Evolutionary conservation across 352 stramenopile species (phyloP).

Genomic region (Phytophthora tubulina): DNA sequence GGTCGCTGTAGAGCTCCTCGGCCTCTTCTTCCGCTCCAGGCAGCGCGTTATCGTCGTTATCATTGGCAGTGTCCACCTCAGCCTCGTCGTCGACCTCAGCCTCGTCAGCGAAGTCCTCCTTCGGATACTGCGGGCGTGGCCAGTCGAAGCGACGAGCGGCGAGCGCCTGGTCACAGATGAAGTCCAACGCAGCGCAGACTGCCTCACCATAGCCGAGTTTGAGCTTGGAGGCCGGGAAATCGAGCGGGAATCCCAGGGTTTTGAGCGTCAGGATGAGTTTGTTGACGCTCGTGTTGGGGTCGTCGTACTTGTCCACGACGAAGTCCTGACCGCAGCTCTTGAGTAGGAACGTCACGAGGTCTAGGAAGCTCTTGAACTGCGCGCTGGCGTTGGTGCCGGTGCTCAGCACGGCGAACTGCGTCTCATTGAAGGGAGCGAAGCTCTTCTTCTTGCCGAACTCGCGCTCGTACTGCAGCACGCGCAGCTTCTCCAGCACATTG

Average conservation of each 20-base stretch:
- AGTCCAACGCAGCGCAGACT: conserved; percentile 76
- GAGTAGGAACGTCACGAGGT: conserved; percentile 78
- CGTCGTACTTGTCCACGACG: conserved; percentile 89
- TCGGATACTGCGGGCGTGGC: conserved; percentile 75
- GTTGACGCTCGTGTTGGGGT: conserved; percentile 89
- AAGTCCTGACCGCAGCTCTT: conserved; percentile 85
- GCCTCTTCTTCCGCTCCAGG: conserved; percentile 50
- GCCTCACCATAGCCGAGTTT: conserved; percentile 84
- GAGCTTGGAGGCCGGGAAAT: conserved; percentile 84
- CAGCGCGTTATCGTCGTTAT: conserved; percentile 57
- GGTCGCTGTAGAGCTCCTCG: conserved; percentile 76
- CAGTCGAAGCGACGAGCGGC: conserved; percentile 70
- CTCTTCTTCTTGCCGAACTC: conserved; percentile 87
- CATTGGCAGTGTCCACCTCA: conserved; percentile 63
- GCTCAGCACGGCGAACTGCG: conserved; percentile 67
- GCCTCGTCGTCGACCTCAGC: conserved; percentile 77
- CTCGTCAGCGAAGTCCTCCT: conserved; percentile 86
- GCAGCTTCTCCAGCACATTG: conserved; percentile 87
- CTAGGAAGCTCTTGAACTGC: conserved; percentile 85
- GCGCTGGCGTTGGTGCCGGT: conserved; percentile 68
- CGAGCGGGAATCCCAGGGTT: conserved; percentile 81
- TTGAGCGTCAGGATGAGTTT: conserved; percentile 89
- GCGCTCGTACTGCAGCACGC: conserved; percentile 81
- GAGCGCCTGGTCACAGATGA: conserved; percentile 86
- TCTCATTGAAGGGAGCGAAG: conserved; percentile 75